These are phyloP conservation scores for Linnemannia elongata DNA, from an alignment of 192 early-diverging fungal genomes.

Conservation along the genomic window DNA sequence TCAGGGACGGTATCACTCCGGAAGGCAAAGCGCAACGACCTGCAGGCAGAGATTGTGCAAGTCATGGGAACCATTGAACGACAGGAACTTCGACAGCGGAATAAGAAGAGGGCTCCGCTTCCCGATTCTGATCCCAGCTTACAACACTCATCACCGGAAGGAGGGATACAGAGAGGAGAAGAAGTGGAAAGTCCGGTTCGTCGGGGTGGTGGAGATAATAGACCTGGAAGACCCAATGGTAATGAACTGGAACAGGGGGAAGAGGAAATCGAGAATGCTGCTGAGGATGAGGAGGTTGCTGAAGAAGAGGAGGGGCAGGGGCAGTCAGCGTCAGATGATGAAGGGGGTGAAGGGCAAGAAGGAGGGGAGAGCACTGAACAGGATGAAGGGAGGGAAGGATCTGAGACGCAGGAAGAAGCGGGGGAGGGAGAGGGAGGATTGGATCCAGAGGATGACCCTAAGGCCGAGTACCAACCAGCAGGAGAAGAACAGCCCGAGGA, in stretches of 20 bases:
- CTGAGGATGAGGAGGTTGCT: slow-evolving; percentile 17
- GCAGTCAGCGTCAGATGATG: slow-evolving; percentile 5
- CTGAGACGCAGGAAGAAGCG: background rate
- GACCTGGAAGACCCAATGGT: background rate
- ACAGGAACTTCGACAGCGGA: slow-evolving; percentile 33
- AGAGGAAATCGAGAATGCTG: background rate
- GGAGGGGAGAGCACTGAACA: background rate
- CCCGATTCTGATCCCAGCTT: background rate
- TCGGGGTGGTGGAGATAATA: background rate
- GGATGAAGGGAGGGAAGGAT: background rate
- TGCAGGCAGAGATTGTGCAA: background rate
- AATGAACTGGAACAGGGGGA: slow-evolving; percentile 1
- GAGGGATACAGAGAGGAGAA: background rate
- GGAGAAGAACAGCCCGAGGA: slow-evolving; percentile 33
- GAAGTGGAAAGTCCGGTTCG: background rate
- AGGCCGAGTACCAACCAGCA: slow-evolving; percentile 25
- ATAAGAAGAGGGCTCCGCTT: slow-evolving; percentile 41
- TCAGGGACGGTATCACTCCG: background rate
- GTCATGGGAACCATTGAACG: slow-evolving; percentile 28
- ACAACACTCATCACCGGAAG: background rate
- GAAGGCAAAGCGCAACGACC: slow-evolving; percentile 14
- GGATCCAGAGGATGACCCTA: background rate
- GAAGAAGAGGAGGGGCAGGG: background rate
- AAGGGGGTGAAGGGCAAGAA: slow-evolving; percentile 1
- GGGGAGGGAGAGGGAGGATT: background rate